Evolutionary conservation across 2,329 filamentous ascomycete genomes (phyloP), one percentile per base, ranked within the genome.

Genomic region (Botrytis hyacinthi): DNA sequence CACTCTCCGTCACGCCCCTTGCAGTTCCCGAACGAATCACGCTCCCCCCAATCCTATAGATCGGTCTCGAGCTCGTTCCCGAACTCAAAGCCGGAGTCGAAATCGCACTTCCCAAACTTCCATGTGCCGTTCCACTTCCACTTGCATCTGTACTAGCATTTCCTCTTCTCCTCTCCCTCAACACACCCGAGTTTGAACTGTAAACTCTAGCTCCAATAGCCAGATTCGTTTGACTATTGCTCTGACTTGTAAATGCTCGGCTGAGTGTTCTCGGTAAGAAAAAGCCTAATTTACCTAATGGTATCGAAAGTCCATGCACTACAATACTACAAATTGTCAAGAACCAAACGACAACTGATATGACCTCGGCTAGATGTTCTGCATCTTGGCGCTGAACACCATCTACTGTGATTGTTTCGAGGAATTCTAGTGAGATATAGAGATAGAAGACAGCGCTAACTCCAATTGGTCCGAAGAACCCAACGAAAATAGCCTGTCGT

Each of bases 401-500:
- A 70, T 92, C 84, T 12, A 89, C 87, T 0, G 86, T 88, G n/a
- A 89, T 79, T 2, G 74, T 83, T 44, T 81, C 83, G 68, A 98
- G 84, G 75, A 95, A 97, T 37, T 97, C 93, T 1, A 93, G 82
- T 59, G 88, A 91, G 75, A 97, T 85, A 79, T 94, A 97, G 9
- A 98, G 86, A 80, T 98, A 97, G 81, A 97, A 98, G 32, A 97
- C 88, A 1, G 94, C 95, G 26, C 93, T 93, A 1, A 97, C 94
- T 4, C 95, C 94, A 73, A 98, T 95, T 0, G 95, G 95, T 0
- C 95, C 95, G 76, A 98, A 98, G 84, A 97, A 97, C 0, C 95
- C 95, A 12, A 96, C 93, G 79, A 97, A 97, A 0, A 93, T 83
- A 2, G 94, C 94, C 77, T 97, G 94, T 6, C 88, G 87, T 44